Evolutionary conservation across 2,329 filamentous ascomycete genomes (phyloP).

Genomic region (Penicillium sp.): DNA sequence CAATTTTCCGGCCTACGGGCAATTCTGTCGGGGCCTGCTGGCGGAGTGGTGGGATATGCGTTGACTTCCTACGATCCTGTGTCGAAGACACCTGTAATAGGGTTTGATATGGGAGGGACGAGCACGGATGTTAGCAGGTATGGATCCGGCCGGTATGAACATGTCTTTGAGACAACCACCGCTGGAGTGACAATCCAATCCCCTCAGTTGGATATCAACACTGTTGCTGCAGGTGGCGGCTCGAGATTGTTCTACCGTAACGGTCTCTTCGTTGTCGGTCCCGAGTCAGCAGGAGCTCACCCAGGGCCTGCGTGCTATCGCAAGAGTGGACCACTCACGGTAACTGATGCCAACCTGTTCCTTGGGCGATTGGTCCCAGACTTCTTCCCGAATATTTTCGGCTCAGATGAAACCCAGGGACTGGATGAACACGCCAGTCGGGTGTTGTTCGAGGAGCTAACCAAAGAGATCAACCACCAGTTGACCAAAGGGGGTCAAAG

Average conservation of each 20-base stretch:
- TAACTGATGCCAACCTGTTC: slow-evolving; percentile 90
- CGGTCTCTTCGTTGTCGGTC: slow-evolving; percentile 72
- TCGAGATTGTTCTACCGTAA: slow-evolving; percentile 52
- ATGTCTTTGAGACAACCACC: slow-evolving; percentile 88
- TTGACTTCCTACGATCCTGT: slow-evolving; percentile 80
- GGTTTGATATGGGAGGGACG: slow-evolving; percentile 91
- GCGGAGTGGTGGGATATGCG: slow-evolving; percentile 87
- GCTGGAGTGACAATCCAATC: slow-evolving; percentile 87
- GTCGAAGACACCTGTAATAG: slow-evolving; percentile 78
- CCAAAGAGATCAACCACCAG: slow-evolving; percentile 69
- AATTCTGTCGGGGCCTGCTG: slow-evolving; percentile 86
- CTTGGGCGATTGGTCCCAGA: slow-evolving; percentile 79
- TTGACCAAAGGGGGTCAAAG: slow-evolving; percentile 41
- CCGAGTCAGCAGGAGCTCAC: slow-evolving; percentile 83
- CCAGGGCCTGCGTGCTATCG: slow-evolving; percentile 89
- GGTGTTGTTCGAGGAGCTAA: slow-evolving; percentile 68
- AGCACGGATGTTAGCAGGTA: slow-evolving; percentile 87
- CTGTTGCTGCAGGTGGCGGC: slow-evolving; percentile 82
- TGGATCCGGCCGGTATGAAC: slow-evolving; percentile 78
- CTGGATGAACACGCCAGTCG: slow-evolving; percentile 71
- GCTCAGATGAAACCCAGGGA: slow-evolving; percentile 74
- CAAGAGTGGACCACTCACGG: slow-evolving; percentile 82
- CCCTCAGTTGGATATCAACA: slow-evolving; percentile 87
- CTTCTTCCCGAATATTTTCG: slow-evolving; percentile 92
- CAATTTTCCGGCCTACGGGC: slow-evolving; percentile 78